Percentiles rank a stretch among this genome's conserved stretches.
phyloP scores from a whole-genome alignment of 2,329 filamentous ascomycete species.

The Cryoendolithus antarcticus region DNA sequence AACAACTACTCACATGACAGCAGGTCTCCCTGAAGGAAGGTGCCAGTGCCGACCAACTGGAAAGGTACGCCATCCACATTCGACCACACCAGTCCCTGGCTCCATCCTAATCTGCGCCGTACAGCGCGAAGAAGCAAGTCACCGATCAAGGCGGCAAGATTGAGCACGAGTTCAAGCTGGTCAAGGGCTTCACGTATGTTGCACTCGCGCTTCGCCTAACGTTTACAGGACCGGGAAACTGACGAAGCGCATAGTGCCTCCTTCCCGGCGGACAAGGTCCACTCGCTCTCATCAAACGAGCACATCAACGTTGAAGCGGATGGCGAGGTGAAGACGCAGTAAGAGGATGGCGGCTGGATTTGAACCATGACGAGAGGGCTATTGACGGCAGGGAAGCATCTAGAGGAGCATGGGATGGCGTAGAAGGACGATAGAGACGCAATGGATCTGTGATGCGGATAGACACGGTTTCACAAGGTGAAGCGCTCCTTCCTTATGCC shows the following conservation, averaged over 20 bases:
- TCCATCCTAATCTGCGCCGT: not conserved
- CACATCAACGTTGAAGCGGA: conserved; percentile 73
- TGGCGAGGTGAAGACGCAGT: conserved; percentile 58
- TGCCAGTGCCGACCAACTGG: conserved; percentile 53
- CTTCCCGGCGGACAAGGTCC: conserved; percentile 55
- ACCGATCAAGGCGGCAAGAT: conserved; percentile 70
- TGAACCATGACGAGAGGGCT: too few species aligned
- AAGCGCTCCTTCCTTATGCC: too few species aligned
- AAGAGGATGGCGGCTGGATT: conserved; percentile 1
- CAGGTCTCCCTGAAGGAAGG: conserved; percentile 72
- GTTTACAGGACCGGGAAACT: too few species aligned
- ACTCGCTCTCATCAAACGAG: conserved; percentile 54
- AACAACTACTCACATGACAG: conserved; percentile 8
- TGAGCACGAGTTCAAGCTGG: conserved; percentile 68
- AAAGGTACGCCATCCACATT: conserved; percentile 40
- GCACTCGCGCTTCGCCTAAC: not conserved
- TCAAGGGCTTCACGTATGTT: conserved; percentile 86
- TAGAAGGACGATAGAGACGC: too few species aligned
- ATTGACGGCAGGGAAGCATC: too few species aligned
- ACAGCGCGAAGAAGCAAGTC: conserved; percentile 65
- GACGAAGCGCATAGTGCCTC: conserved; percentile 45
- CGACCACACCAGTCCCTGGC: not conserved
- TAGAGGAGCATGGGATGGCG: too few species aligned
- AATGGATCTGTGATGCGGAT: too few species aligned
- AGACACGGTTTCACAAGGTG: too few species aligned